Conservation (phyloP, 495 filamentous ascomycete genomes). For the Pyronema omphalodes region DNA sequence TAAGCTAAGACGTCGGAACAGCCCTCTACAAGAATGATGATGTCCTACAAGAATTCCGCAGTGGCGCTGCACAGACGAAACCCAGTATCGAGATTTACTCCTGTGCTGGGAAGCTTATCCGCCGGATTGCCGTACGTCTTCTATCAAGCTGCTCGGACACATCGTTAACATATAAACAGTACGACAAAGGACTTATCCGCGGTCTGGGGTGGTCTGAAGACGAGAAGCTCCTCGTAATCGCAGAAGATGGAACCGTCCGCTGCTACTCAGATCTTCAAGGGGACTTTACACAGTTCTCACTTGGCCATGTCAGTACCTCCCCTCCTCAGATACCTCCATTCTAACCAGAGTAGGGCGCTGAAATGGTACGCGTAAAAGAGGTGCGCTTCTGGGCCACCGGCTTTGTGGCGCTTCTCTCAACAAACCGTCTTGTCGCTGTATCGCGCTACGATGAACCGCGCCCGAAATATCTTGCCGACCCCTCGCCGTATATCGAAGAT, state of each 20-base stretch:
- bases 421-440: slow-evolving; percentile 75
- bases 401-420: slow-evolving; percentile 79
- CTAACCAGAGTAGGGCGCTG: slow-evolving; percentile 40
- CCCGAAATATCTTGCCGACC: slow-evolving; percentile 60
- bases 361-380: slow-evolving; percentile 65
- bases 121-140: slow-evolving; percentile 40
- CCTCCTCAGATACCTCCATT: neutral
- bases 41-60: slow-evolving; percentile 56
- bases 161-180: slow-evolving; percentile 31
- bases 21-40: slow-evolving; percentile 78
- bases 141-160: no score
- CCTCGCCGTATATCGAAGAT: slow-evolving; percentile 34
- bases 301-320: slow-evolving; percentile 48
- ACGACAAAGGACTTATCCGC: slow-evolving; percentile 79
- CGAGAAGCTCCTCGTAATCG: slow-evolving; percentile 77
- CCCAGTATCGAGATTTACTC: slow-evolving; percentile 89
- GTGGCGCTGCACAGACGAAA: slow-evolving; percentile 48
- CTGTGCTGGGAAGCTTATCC: slow-evolving; percentile 68
- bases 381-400: slow-evolving; percentile 84
- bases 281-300: slow-evolving; percentile 88
- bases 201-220: slow-evolving; percentile 95
- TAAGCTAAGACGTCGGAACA: slow-evolving; percentile 22
- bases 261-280: slow-evolving; percentile 84
- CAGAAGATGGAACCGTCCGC: slow-evolving; percentile 74
- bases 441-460: slow-evolving; percentile 80